These are phyloP conservation scores for Stropharia rugosoannulata DNA, from an alignment of 768 basidiomycete genomes.

Conservation along the genomic window DNA sequence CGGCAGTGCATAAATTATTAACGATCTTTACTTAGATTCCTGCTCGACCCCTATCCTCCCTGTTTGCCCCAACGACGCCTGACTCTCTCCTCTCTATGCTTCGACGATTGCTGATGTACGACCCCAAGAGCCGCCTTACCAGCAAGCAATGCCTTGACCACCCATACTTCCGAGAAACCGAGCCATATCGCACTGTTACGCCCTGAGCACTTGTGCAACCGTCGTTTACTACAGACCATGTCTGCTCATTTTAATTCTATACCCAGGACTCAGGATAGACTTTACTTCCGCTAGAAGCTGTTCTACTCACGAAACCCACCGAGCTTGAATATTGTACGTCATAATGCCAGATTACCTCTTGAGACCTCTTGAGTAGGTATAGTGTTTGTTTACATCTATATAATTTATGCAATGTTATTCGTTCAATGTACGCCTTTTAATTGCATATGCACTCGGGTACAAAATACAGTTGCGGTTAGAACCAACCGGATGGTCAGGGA, in stretches of 20 bases:
- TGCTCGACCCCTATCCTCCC: constrained; percentile 57
- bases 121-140: constrained; percentile 79
- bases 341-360: background rate
- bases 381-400: background rate
- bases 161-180: constrained; percentile 76
- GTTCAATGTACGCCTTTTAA: background rate
- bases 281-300: background rate
- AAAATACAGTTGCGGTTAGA: background rate
- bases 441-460: background rate
- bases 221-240: background rate
- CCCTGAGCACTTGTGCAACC: background rate
- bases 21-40: constrained; percentile 39
- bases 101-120: constrained; percentile 80
- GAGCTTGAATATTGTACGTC: background rate
- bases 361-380: background rate
- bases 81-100: constrained; percentile 81
- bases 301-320: background rate
- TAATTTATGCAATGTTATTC: background rate
- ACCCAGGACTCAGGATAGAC: background rate
- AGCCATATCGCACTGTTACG: constrained; percentile 6
- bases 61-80: constrained; percentile 74
- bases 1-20: background rate
- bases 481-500: background rate
- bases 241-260: background rate
- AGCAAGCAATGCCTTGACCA: constrained; percentile 80